Conservation (phyloP, 2,329 filamentous ascomycete species). For the Colletotrichum filicis region DNA sequence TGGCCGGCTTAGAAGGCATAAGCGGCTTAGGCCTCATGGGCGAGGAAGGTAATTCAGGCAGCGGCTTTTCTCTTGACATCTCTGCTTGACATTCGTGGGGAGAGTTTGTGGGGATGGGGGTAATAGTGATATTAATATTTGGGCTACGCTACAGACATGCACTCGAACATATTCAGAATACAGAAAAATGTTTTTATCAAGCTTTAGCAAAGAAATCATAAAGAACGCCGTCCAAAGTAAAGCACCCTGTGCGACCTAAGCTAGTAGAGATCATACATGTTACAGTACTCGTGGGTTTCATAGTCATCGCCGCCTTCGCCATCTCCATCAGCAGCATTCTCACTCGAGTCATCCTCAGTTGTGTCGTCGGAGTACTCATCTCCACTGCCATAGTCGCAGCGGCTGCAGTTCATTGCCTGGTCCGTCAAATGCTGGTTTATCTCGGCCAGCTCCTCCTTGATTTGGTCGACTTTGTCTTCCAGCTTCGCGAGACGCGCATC, state of each 20-base stretch:
- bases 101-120: background rate
- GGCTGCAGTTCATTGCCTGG: background rate
- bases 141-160: background rate
- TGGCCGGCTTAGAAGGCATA: background rate
- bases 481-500: background rate
- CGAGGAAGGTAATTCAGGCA: background rate
- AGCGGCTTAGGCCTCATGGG: background rate
- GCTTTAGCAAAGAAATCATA: background rate
- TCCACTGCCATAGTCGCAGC: background rate
- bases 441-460: constrained; percentile 6
- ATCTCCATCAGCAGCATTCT: background rate
- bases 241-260: background rate
- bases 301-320: background rate
- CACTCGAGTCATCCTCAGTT: background rate
- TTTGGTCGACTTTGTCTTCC: background rate
- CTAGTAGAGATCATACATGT: constrained; percentile 1
- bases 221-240: background rate
- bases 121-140: no score
- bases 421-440: background rate
- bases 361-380: background rate
- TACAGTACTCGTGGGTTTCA: background rate
- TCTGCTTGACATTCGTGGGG: background rate
- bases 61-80: background rate
- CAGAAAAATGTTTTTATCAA: background rate
- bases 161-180: background rate